These are phyloP conservation scores for Tulasnella sp. DNA, from an alignment of 768 basidiomycete genomes.

Conservation along the genomic window DNA sequence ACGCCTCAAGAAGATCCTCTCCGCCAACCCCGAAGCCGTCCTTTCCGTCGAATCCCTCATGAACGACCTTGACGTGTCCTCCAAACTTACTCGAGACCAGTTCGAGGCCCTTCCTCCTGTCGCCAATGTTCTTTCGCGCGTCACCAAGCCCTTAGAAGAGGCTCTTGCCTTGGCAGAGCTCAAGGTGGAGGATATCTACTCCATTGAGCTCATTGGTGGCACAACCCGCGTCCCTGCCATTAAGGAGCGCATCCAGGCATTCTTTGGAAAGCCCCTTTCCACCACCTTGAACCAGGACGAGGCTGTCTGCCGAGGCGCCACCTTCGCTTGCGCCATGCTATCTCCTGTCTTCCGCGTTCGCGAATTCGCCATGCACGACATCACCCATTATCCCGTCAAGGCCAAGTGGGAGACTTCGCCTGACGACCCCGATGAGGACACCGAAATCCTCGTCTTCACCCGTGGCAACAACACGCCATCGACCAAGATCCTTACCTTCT, in stretches of 20 bases:
- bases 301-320: constrained; percentile 89
- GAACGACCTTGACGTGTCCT: constrained; percentile 88
- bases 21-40: constrained; percentile 80
- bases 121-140: constrained; percentile 58
- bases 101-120: constrained; percentile 59
- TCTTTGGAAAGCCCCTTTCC: constrained; percentile 76
- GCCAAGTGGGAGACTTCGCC: constrained; percentile 71
- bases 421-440: constrained; percentile 66
- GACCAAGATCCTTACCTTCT: constrained; percentile 92
- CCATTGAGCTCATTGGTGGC: constrained; percentile 89
- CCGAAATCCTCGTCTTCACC: constrained; percentile 83
- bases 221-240: constrained; percentile 87
- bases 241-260: constrained; percentile 71
- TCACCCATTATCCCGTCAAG: constrained; percentile 79
- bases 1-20: constrained; percentile 90
- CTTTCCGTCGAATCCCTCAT: constrained; percentile 92
- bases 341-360: constrained; percentile 97
- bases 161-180: constrained; percentile 75
- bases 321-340: constrained; percentile 93
- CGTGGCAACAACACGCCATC: constrained; percentile 76
- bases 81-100: constrained; percentile 68
- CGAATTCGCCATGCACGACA: constrained; percentile 83
- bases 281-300: constrained; percentile 97
- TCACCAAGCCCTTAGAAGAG: constrained; percentile 58
- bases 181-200: constrained; percentile 71